Percentiles rank a stretch among this genome's conserved stretches.
Evolutionary conservation across 352 stramenopile genomes (phyloP).

Genomic region (Phytophthora aleatoria): DNA sequence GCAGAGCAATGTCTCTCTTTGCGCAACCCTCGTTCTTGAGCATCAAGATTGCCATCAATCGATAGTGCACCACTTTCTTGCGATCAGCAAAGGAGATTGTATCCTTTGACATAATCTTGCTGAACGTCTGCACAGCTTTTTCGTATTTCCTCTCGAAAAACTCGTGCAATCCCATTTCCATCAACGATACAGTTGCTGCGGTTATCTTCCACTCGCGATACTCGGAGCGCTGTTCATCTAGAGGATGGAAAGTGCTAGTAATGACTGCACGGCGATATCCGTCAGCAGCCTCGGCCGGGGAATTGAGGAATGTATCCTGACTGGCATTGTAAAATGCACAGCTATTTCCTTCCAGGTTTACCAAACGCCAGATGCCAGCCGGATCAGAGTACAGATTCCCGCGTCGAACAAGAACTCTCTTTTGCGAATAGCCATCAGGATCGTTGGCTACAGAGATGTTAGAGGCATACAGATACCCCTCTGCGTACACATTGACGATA

Average conservation of each 20-base stretch:
- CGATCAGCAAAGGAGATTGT: not conserved
- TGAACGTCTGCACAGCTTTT: conserved; percentile 1
- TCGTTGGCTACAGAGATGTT: not conserved
- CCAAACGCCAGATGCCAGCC: conserved; percentile 9
- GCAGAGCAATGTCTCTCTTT: not conserved
- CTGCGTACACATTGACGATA: conserved; percentile 6
- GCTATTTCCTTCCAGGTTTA: not conserved
- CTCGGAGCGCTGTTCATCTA: conserved; percentile 3
- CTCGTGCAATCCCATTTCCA: conserved; percentile 7
- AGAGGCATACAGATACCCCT: conserved; percentile 9
- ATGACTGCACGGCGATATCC: conserved; percentile 3
- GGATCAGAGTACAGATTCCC: not conserved
- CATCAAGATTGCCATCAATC: conserved; percentile 7
- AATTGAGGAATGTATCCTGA: conserved; percentile 10
- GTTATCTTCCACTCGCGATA: conserved; percentile 11
- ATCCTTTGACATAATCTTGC: not conserved
- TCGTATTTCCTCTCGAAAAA: conserved; percentile 9
- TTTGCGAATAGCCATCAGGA: not conserved
- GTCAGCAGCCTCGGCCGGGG: not conserved
- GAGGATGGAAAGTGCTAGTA: not conserved
- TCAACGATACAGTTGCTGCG: not conserved
- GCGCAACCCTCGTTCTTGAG: conserved; percentile 3
- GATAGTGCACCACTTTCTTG: conserved; percentile 6
- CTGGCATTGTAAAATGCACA: conserved; percentile 9
- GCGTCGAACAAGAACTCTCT: conserved; percentile 3